These are phyloP conservation scores for Mycena galericulata DNA, from an alignment of 768 basidiomycete genomes.

Conservation along the genomic window DNA sequence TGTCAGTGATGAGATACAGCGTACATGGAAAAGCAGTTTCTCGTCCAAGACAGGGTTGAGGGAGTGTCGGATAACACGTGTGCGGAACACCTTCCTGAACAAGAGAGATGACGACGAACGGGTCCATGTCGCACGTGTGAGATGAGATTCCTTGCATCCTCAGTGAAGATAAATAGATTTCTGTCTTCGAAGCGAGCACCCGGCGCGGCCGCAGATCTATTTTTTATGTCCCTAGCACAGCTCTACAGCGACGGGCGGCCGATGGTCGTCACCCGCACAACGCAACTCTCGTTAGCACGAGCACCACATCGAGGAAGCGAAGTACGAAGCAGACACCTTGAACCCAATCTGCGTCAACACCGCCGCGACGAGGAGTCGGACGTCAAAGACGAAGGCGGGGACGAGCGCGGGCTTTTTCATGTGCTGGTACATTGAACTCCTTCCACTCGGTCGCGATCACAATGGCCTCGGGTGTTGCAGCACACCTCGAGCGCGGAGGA, in stretches of 20 bases:
- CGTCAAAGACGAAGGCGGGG: conserved; percentile 98
- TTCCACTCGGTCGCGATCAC: conserved; percentile 98
- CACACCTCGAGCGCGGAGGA: conserved; percentile 88
- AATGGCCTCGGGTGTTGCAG: conserved; percentile 88
- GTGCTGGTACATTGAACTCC: conserved; percentile 90
- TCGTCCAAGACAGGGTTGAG: conserved; percentile 93
- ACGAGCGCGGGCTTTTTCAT: conserved; percentile 99
- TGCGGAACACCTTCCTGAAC: conserved; percentile 98
- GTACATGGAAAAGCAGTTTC: conserved; percentile 95
- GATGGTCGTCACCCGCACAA: conserved; percentile 65
- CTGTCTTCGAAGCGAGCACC: too few relatives aligned
- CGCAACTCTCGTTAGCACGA: neutral
- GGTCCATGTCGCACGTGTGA: conserved; percentile 99
- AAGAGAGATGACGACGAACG: conserved; percentile 95
- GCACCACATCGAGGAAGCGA: conserved; percentile 13
- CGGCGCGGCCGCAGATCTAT: too few relatives aligned
- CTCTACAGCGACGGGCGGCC: conserved; percentile 52
- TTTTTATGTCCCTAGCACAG: too few relatives aligned
- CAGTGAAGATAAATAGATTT: too few relatives aligned
- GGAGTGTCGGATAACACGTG: conserved; percentile 87
- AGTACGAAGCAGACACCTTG: conserved; percentile 70
- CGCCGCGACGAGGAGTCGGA: conserved; percentile 84
- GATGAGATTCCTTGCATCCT: too few relatives aligned
- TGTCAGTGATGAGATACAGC: too few relatives aligned
- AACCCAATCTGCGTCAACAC: conserved; percentile 90